Evolutionary conservation across 2,329 filamentous ascomycete genomes (phyloP), one percentile per base, ranked within the genome.

Genomic region (Verticillium isaacii): DNA sequence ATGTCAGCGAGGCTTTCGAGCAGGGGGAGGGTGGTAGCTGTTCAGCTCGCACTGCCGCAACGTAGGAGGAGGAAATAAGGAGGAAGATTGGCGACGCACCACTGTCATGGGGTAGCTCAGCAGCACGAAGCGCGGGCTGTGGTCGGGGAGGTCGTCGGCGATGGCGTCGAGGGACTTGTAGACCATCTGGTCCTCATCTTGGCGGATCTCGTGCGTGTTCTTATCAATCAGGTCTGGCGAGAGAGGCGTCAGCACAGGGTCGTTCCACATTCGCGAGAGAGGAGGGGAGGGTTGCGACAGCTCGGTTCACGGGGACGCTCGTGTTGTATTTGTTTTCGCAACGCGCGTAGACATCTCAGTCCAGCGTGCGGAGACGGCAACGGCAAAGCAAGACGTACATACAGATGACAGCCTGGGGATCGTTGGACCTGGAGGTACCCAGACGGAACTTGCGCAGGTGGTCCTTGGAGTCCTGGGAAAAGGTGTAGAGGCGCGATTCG

Each of bases 361-460:
- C 29, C 29, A 12, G 50, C 1, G 19, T 14, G n/a, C 19, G 8
- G 12, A 36, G 34, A 12, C 19, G 11, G 5, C 45, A 58, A 50
- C 59, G 52, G 52, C 54, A 65, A 73, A 41, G 54, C 54, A 65
- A 73, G 71, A 78, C 74, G 69, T 74, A 83, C 89, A 77, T 90
- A 98, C 95, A 98, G 69, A 99, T 96, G 65, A 96, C 88, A 64
- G 93, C 95, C 80, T 97, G 92, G 0, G 93, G 90, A 56, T 89
- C 88, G 73, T 89, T 94, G 59, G 92, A 88, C 67, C 95, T 84
- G 37, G 93, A 97, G 2, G 95, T 98, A 32, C 89, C 87, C 32
- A 99, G 84, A 58, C 95, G 91, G 80, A 99, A 99, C 78, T 97
- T 98, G 76, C 92, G 90, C 67, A 99, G 86, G 72, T 93, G 89